phyloP scores from a whole-genome alignment of 1,284 basidiomycete species.

The Irpex sp. region DNA sequence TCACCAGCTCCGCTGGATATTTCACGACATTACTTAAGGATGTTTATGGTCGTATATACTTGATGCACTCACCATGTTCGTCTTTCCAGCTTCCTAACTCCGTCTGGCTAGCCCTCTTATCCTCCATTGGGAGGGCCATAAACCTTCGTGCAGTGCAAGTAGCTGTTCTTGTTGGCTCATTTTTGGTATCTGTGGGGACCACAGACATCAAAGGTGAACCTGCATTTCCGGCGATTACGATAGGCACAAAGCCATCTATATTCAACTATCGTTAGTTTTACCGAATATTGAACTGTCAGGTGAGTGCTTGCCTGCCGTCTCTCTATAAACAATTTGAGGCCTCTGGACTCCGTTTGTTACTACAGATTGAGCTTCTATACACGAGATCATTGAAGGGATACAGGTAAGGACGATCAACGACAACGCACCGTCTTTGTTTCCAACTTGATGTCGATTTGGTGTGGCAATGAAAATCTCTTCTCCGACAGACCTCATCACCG shows the following conservation, averaged over 20 bases:
- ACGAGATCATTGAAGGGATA: background rate
- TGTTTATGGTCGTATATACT: too few relatives aligned
- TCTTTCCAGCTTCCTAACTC: too few relatives aligned
- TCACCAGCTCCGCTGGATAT: too few relatives aligned
- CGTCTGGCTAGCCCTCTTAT: too few relatives aligned
- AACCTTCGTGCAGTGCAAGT: too few relatives aligned
- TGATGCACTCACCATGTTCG: too few relatives aligned
- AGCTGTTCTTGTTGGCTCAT: background rate
- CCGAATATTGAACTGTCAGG: background rate
- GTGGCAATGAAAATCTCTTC: background rate
- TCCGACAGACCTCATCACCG: background rate
- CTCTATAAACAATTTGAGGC: background rate
- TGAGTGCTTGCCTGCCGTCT: background rate
- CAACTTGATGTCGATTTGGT: background rate
- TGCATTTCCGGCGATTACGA: background rate
- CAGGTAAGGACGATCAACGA: background rate
- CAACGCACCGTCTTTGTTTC: background rate
- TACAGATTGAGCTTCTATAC: background rate
- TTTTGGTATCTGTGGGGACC: background rate
- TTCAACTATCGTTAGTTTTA: background rate
- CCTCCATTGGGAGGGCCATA: too few relatives aligned
- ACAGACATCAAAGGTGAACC: background rate
- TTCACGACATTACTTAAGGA: too few relatives aligned
- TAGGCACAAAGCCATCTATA: background rate
- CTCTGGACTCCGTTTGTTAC: background rate